A percentile compares a stretch with the other conserved stretches of the same genome.
Conservation (phyloP, 2,329 filamentous ascomycete genomes). For the Colletotrichum eleusines region DNA sequence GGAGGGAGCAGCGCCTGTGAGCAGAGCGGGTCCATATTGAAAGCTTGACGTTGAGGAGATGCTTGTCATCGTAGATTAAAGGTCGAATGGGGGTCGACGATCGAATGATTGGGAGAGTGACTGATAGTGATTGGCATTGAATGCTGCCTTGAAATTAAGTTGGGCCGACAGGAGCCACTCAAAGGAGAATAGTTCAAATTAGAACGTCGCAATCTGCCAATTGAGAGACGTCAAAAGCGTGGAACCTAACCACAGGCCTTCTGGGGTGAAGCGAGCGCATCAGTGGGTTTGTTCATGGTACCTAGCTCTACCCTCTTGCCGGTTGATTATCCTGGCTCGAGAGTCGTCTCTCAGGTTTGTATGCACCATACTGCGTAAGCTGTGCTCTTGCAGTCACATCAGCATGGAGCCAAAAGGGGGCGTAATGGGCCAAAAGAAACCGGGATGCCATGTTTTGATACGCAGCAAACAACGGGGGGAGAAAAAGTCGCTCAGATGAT, state of each 20-base stretch:
- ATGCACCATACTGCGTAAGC: background rate
- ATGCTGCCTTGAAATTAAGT: slow-evolving; percentile 3
- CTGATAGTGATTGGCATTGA: background rate
- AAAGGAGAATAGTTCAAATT: slow-evolving; percentile 8
- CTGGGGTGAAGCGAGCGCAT: slow-evolving; percentile 27
- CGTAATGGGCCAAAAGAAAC: background rate
- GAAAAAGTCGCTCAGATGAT: slow-evolving; percentile 5
- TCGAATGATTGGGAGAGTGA: slow-evolving; percentile 9
- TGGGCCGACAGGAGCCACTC: background rate
- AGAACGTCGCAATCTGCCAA: slow-evolving; percentile 18
- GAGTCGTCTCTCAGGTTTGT: background rate
- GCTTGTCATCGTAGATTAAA: slow-evolving; percentile 14
- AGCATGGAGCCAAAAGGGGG: background rate
- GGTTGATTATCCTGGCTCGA: background rate
- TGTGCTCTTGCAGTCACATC: background rate
- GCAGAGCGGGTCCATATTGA: background rate
- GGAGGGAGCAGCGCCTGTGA: slow-evolving; percentile 4
- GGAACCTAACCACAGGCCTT: slow-evolving; percentile 8
- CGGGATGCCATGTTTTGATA: background rate
- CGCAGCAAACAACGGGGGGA: background rate
- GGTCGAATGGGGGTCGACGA: background rate
- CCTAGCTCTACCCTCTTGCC: background rate
- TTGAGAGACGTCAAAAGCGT: slow-evolving; percentile 18
- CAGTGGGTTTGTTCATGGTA: slow-evolving; percentile 10
- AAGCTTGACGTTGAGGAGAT: slow-evolving; percentile 21